These are phyloP conservation scores for Fomitopsis serialis DNA, from an alignment of 768 basidiomycete genomes.

Conservation along the genomic window DNA sequence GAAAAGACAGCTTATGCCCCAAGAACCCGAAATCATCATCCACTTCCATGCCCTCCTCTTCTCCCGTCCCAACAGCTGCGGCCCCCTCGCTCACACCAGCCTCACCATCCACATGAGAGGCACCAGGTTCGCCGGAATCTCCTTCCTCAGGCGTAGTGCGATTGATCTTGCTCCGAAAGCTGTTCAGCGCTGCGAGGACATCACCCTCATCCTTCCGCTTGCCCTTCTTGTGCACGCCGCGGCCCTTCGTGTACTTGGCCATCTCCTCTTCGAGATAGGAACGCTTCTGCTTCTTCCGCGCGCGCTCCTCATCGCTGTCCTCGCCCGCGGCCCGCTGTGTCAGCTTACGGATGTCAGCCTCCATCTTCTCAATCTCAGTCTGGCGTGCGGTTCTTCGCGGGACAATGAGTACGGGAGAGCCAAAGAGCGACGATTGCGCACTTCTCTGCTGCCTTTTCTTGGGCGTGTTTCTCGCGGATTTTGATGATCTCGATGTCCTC, in stretches of 20 bases:
- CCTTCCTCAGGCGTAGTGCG: conserved; percentile 17
- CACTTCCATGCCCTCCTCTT: conserved; percentile 64
- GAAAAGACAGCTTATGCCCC: conserved; percentile 65
- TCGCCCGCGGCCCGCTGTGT: conserved; percentile 40
- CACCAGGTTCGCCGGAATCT: conserved; percentile 16
- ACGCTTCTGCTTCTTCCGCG: conserved; percentile 54
- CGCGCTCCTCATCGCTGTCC: conserved; percentile 60
- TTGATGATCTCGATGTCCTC: conserved; percentile 52
- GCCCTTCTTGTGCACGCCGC: conserved; percentile 49
- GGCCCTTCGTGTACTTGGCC: conserved; percentile 69
- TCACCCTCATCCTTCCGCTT: conserved; percentile 67
- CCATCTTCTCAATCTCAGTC: conserved; percentile 81
- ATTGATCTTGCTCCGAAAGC: conserved; percentile 69
- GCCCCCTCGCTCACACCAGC: conserved; percentile 9
- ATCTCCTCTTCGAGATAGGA: conserved; percentile 80
- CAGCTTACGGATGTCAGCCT: conserved; percentile 80
- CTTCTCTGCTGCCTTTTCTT: conserved; percentile 58
- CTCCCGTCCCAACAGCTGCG: conserved; percentile 7
- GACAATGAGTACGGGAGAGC: background rate
- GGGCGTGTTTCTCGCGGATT: conserved; percentile 71
- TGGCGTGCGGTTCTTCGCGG: conserved; percentile 52
- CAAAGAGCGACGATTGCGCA: conserved; percentile 1
- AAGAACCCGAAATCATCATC: conserved; percentile 76
- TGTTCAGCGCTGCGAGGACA: conserved; percentile 60
- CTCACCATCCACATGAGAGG: conserved; percentile 7